These are phyloP conservation scores for Trametes sanguinea DNA, from an alignment of 768 basidiomycete genomes.

Conservation along the genomic window DNA sequence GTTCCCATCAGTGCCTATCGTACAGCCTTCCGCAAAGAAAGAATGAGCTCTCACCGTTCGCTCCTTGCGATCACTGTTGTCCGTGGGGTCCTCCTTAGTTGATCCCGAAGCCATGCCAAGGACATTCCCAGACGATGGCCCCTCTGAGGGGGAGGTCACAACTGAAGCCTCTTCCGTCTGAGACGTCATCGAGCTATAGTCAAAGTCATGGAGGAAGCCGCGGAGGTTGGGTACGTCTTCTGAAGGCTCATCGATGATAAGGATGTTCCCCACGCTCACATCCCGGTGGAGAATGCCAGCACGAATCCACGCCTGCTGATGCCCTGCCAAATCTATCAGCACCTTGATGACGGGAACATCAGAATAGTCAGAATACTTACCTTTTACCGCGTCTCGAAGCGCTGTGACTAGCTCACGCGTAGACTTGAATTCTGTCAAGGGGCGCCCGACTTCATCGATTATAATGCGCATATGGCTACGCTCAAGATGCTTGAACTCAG, in stretches of 20 bases:
- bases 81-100: not conserved
- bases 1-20: too few relatives aligned
- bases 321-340: not conserved
- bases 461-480: constrained; percentile 20
- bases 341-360: not conserved
- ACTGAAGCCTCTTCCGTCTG: not conserved
- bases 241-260: constrained; percentile 1
- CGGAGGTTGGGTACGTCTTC: not conserved
- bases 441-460: constrained; percentile 7
- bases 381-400: constrained; percentile 1
- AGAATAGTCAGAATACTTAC: not conserved
- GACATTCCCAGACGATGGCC: too few relatives aligned
- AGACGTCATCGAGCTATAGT: constrained; percentile 15
- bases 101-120: too few relatives aligned
- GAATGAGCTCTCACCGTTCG: constrained; percentile 1
- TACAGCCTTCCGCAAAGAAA: too few relatives aligned
- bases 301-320: constrained; percentile 7
- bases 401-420: constrained; percentile 1
- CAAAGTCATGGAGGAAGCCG: constrained; percentile 22
- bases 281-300: constrained; percentile 19
- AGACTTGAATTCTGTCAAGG: not conserved
- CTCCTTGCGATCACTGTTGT: not conserved
- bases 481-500: not conserved
- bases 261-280: constrained; percentile 22
- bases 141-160: not conserved